Evolutionary conservation across 169 alveolate genomes (phyloP), one percentile per base, ranked within the genome.

Genomic region (Cryptosporidium baileyi): DNA sequence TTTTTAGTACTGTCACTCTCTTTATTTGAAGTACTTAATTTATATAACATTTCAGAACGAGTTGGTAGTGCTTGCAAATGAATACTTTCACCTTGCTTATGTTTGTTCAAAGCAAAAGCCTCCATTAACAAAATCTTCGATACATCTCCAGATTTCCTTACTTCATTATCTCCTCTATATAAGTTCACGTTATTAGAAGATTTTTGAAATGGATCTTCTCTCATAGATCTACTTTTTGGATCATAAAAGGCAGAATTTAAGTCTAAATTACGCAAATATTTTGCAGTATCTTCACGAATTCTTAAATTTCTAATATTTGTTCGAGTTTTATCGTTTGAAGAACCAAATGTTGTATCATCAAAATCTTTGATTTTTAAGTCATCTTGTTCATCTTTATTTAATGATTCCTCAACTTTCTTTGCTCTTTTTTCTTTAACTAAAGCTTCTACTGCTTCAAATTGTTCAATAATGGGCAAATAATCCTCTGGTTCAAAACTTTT

Each of bases 241-340:
- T 97, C 99, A 91, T 97, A 97, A 82, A 80, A 94, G 32, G 99
- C 99, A 13, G 99, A 95, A 81, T 96, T 94, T 30, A 94, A 92
- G 89, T 96, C 98, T 65, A 98, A 74, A 88, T 98, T 96, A 60
- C 93, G 90, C 7, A 98, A 89, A 89, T 98, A 98, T 89, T 96
- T 96, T 17, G 99, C 99, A 49, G 98, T 96, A 82, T 98, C 99
- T 80, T 97, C 99, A 47, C 99, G 92, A 30, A 96, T 95, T 60
- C 99, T 94, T 80, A 97, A 91, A 89, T 96, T 96, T 79, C 97
- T 92, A 9, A 96, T 93, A 26, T 92, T 89, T 11, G 94, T 93
- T 59, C 95, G 90, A 32, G 91, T 91, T 59, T 93, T 90, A 41
- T 95, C 96, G 59, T 92, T 94, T 61, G 89, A 89, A 57, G 80